phyloP scores from a whole-genome alignment of 805 yeast species.

The Zygosaccharomyces lentus region DNA sequence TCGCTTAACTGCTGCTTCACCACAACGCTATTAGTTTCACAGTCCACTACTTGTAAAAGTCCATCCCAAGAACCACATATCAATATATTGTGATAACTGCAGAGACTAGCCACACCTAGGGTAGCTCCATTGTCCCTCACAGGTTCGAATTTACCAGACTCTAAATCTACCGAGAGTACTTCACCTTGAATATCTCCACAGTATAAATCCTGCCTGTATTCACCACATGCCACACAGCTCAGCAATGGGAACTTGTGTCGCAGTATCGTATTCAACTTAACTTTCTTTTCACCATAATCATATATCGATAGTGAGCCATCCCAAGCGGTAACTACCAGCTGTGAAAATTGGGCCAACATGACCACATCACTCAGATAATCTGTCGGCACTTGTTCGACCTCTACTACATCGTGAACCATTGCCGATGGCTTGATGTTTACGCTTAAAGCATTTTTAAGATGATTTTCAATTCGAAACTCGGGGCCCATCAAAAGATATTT shows the following conservation, averaged over 20 bases:
- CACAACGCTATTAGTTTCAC: slow-evolving; percentile 24
- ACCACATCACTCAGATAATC: slow-evolving; percentile 30
- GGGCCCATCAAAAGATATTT: neutral
- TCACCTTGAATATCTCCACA: slow-evolving; percentile 54
- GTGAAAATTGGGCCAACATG: slow-evolving; percentile 25
- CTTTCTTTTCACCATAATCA: slow-evolving; percentile 30
- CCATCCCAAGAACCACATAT: slow-evolving; percentile 61
- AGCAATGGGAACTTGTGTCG: slow-evolving; percentile 11
- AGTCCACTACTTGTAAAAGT: slow-evolving; percentile 45
- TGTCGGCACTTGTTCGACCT: slow-evolving; percentile 15
- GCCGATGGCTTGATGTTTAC: neutral
- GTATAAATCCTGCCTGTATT: slow-evolving; percentile 32
- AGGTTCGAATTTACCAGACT: slow-evolving; percentile 35
- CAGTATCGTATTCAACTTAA: slow-evolving; percentile 6
- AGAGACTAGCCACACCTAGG: slow-evolving; percentile 38
- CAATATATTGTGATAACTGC: slow-evolving; percentile 33
- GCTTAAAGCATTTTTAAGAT: neutral
- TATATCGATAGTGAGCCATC: slow-evolving; percentile 47
- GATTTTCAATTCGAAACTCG: neutral
- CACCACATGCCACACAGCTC: slow-evolving; percentile 14
- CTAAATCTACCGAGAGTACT: slow-evolving; percentile 49
- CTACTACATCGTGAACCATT: slow-evolving; percentile 9
- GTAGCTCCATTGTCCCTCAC: slow-evolving; percentile 34
- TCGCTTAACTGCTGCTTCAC: slow-evolving; percentile 11
- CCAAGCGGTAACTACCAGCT: slow-evolving; percentile 54